Evolutionary conservation across 1,284 basidiomycete species (phyloP).

Genomic region (Sporisorium graminicola): DNA sequence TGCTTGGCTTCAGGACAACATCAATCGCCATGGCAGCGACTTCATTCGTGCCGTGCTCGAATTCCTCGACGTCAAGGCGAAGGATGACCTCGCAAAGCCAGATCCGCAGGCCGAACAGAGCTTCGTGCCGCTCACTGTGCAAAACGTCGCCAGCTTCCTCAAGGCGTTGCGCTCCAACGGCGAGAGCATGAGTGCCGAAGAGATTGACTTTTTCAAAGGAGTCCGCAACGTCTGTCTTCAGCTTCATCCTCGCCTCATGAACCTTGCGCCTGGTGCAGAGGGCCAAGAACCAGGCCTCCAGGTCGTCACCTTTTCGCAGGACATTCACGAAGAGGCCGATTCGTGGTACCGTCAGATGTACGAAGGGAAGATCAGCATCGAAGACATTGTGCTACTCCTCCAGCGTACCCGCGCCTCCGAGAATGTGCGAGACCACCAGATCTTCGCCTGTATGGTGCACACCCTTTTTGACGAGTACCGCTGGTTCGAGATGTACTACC

Average conservation of each 20-base stretch:
- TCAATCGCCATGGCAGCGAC: conserved; percentile 81
- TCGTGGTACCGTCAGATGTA: conserved; percentile 99
- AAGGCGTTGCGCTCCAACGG: conserved; percentile 66
- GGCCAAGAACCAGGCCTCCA: conserved; percentile 92
- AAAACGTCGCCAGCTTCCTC: conserved; percentile 66
- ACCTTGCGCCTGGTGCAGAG: conserved; percentile 82
- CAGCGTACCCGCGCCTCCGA: conserved; percentile 86
- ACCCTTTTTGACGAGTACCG: conserved; percentile 99
- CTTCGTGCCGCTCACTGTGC: conserved; percentile 65
- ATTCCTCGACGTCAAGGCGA: conserved; percentile 66
- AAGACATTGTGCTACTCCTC: conserved; percentile 89
- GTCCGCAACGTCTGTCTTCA: conserved; percentile 94
- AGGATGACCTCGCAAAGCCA: conserved; percentile 65
- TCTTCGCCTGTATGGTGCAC: conserved; percentile 98
- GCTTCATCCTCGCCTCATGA: conserved; percentile 96
- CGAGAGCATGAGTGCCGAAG: conserved; percentile 73
- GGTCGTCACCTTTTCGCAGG: conserved; percentile 86
- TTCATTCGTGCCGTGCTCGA: conserved; percentile 79
- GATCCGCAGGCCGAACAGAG: conserved; percentile 67
- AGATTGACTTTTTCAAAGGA: conserved; percentile 89
- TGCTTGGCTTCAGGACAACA: conserved; percentile 93
- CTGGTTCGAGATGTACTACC: conserved; percentile 94
- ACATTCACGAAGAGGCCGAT: conserved; percentile 88
- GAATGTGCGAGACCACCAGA: conserved; percentile 88
- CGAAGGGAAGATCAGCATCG: conserved; percentile 87